Conservation (phyloP, 257 asterid species). For the Linderniella brevidens region DNA sequence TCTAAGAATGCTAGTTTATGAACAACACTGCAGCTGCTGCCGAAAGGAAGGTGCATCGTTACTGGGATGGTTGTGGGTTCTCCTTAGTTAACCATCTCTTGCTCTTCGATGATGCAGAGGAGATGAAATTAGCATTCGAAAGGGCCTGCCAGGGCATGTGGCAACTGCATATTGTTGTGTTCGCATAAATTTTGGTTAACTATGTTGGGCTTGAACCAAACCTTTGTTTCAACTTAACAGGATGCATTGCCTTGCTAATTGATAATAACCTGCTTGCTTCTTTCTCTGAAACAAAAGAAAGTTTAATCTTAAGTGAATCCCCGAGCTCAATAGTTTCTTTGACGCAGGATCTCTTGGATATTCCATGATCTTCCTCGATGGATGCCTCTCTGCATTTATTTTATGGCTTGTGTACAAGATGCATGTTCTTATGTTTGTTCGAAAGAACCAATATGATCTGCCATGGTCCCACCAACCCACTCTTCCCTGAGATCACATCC, state of each 20-base stretch:
- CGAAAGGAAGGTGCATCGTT: too few species aligned
- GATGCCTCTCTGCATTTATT: slow-evolving; percentile 84
- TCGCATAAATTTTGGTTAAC: too few species aligned
- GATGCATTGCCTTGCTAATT: slow-evolving; percentile 9
- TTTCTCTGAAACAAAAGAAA: slow-evolving; percentile 25
- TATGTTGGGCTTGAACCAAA: slow-evolving; percentile 13
- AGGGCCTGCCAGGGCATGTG: too few species aligned
- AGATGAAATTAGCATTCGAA: too few species aligned
- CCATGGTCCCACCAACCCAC: slow-evolving; percentile 70
- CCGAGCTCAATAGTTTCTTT: slow-evolving; percentile 89
- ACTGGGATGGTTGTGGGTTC: too few species aligned
- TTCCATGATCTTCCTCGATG: slow-evolving; percentile 83
- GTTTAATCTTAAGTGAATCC: slow-evolving; percentile 32
- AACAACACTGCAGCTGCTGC: too few species aligned
- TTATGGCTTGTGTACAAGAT: slow-evolving; percentile 84
- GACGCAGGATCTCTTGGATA: slow-evolving; percentile 97
- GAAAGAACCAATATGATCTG: slow-evolving; percentile 85
- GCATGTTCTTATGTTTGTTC: slow-evolving; percentile 69
- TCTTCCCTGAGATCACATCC: slow-evolving; percentile 72
- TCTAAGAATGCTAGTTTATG: too few species aligned
- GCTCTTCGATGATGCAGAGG: too few species aligned
- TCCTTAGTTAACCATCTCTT: too few species aligned
- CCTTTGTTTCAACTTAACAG: slow-evolving; percentile 13
- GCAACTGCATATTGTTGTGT: too few species aligned
- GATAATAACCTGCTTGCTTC: slow-evolving; percentile 15